Evolutionary conservation across 2,329 filamentous ascomycete species (phyloP).

Genomic region (Trichoderma gracile): DNA sequence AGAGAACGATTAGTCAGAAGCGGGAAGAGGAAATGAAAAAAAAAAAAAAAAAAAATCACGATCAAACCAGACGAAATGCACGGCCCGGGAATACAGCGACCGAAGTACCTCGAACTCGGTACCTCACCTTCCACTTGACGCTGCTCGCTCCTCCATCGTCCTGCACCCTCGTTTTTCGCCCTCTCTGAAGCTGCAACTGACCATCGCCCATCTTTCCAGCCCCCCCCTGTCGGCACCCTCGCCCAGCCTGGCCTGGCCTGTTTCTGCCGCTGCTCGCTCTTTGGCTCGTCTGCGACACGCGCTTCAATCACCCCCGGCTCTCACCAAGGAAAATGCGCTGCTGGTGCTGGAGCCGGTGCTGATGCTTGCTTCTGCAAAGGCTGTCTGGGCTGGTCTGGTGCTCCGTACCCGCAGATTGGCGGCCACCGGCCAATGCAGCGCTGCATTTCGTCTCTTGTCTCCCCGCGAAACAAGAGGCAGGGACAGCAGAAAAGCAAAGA

Average conservation of each 20-base stretch:
- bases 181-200: neutral
- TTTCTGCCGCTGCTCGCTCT: conserved; percentile 27
- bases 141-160: neutral
- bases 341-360: conserved; percentile 14
- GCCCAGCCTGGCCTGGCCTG: conserved; percentile 1
- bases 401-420: neutral
- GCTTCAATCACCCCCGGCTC: conserved; percentile 3
- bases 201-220: neutral
- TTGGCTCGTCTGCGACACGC: conserved; percentile 29
- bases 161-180: neutral
- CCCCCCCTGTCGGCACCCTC: conserved; percentile 16
- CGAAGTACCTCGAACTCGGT: neutral
- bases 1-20: neutral
- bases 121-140: neutral
- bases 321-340: conserved; percentile 13
- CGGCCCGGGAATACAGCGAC: conserved; percentile 21
- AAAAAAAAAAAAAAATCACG: neutral
- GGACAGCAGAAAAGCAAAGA: neutral
- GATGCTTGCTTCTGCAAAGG: neutral
- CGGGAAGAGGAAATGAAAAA: neutral
- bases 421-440: conserved; percentile 3
- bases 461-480: no score
- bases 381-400: no score
- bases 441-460: neutral
- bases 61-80: conserved; percentile 6